Base-by-base conservation (phyloP, 2,329 filamentous ascomycete genomes). In the Venturia carpophila region DNA sequence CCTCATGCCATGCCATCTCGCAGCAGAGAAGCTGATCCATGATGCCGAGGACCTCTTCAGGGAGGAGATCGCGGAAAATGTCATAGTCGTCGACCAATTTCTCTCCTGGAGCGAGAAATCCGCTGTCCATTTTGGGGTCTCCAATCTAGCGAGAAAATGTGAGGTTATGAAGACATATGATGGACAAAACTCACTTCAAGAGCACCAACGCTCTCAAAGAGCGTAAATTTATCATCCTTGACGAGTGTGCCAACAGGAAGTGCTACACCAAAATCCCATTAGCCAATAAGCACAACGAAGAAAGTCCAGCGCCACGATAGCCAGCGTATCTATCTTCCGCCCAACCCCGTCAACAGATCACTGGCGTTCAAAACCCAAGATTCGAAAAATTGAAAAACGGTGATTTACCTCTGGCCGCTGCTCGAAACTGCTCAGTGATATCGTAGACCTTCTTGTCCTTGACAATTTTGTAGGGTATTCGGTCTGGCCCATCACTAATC, bases 101-200 rank as follows among this genome's bases (percentile, higher is more conserved):
- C 71, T 96, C 91, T 39, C 87, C 89, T 9, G 88, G 85, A 24
- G 85, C 82, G 7, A 95, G 80, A 69, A 88, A 92, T 37, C 94
- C 94, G 73, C 91, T 97, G 76, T 99, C 94, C 94, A 99, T 99
- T 77, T 97, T 99, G 0, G 90, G 87, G 73, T 99, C 94, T 91
- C 97, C 97, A 71, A 99, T 96, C 94, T 99, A 71, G 63, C 34
- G 49, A 24, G 11, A 15, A 13, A 63, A 30, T 13, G 52, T 47
- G 60, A 65, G 60, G 52, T 11, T 19, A 43, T 21, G 3, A 34
- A 24, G 17, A 45, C 19, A 30, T 21, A 19, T 9, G 49, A 39
- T 27, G 42, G 34, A 56, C 42, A 9, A 11, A 39, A 2, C 66
- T 42, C 74, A 81, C 79, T 83, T 94, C 90, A 27, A 94, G 82